Evolutionary conservation across 2,329 filamentous ascomycete species (phyloP), one percentile per base, ranked within the genome.

Genomic region (Zymoseptoria passerinii): DNA sequence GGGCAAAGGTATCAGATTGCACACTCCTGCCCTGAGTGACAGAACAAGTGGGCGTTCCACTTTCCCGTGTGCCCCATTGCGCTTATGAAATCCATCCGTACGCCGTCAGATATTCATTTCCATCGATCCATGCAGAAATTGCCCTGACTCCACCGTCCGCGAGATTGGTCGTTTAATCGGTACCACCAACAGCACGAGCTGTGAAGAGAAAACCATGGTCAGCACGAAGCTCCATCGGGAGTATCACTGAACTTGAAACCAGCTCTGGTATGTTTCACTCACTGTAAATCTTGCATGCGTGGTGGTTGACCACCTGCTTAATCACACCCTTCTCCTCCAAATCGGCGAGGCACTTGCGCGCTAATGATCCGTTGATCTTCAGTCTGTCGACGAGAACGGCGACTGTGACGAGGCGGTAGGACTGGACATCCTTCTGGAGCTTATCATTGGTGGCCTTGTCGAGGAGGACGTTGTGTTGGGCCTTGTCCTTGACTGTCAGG

Each of bases 341-440:
- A 76, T 97, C 92, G 76, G 82, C 82, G 70, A 97, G 83, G 79
- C 90, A 92, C 81, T 84, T 82, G 75, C 94, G 87, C 70, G 94
- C 94, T 75, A 99, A 83, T 72, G 90, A 96, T 76, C 94, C 95
- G 84, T 99, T 99, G 85, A 99, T 95, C 91, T 99, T 99, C 80
- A 99, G 86, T 80, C 94, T 87, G 82, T 99, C 94, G 85, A 99
- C 94, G 75, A 99, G 91, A 73, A 90, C 92, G 74, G 94, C 92
- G 74, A 97, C 89, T 76, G 94, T 97, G 82, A 99, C 91, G 79
- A 99, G 91, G 76, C 94, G 91, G 89, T 97, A 99, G 67, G 94
- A 96, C 81, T 97, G 94, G 74, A 99, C 95, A 86, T 99, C 94
- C 85, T 99, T 99, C 85, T 96, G 89, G 79, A 99, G 91, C 85